phyloP scores from a whole-genome alignment of 176 grass and related monocot species.

The Rhynchospora breviuscula region DNA sequence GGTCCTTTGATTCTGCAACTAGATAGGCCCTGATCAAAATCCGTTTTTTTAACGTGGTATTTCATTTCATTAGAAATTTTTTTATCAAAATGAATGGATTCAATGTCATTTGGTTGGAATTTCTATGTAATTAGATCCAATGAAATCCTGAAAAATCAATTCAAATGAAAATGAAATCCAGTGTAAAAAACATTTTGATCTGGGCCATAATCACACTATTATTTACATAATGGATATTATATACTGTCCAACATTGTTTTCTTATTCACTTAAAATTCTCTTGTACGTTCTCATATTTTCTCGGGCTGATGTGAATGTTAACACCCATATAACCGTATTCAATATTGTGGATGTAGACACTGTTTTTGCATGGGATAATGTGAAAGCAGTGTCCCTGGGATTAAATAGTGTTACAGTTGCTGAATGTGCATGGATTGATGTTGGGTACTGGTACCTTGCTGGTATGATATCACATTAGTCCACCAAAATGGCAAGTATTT shows the following conservation, averaged over 20 bases:
- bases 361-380: neutral
- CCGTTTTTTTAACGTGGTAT: no score
- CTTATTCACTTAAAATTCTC: neutral
- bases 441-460: neutral
- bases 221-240: neutral
- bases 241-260: neutral
- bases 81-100: no score
- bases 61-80: no score
- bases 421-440: neutral
- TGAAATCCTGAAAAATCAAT: no score
- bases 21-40: neutral
- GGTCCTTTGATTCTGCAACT: neutral
- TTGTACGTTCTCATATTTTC: neutral
- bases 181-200: no score
- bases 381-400: neutral
- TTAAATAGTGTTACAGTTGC: neutral
- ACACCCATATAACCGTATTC: neutral
- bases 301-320: neutral
- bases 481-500: neutral
- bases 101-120: no score
- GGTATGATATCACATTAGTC: neutral
- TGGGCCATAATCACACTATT: neutral
- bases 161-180: no score
- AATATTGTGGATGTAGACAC: neutral
- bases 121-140: no score